Evolutionary conservation across 1,284 basidiomycete genomes (phyloP), one percentile per base, ranked within the genome.

Genomic region (Amylostereum areolatum): DNA sequence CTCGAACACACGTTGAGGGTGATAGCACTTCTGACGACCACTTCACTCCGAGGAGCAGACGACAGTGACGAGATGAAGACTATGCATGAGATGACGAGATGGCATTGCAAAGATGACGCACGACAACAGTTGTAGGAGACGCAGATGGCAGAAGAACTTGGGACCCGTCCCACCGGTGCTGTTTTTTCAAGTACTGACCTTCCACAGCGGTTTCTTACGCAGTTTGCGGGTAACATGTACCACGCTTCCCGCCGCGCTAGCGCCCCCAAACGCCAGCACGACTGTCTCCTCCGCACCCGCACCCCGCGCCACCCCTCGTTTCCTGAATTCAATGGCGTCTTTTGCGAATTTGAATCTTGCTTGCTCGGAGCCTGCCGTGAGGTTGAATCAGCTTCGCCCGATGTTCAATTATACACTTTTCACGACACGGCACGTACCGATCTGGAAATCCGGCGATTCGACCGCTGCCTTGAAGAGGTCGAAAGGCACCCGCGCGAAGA

Each of bases 301-400:
- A 41, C 78, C 81, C 50, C 78, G 77, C 47, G 81, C 74, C 57
- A 80, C 74, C 7, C 78, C 80, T 54, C 73, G 75, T 66, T 90
- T 93, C 56, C 91, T 77, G 59, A 85, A 61, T 57, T 90, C 86
- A 61, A 93, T 87, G 8, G 83, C 88, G 55, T 90, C 87, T 67
- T 93, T 93, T 9, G 90, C 89, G 66, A 93, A 94, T 60, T 85
- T 86, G 71, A 92, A 94, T 45, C 91, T 83, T 52, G 82, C 79
- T 63, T 92, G 90, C 67, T 89, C 88, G 52, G 86, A 80, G 40
- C 85, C 88, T 86, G 58, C 37, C 18, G 41, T 10, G 29, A 18
- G 18, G 18, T 18, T 18, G 18, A 18, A 18, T 18, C 18, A 18
- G 18, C 18, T 18, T 18, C 18, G 18, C 18, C 18, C 18, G 18